Conservation (phyloP, 108 stramenopile genomes). For the Skeletonema tropicum region DNA sequence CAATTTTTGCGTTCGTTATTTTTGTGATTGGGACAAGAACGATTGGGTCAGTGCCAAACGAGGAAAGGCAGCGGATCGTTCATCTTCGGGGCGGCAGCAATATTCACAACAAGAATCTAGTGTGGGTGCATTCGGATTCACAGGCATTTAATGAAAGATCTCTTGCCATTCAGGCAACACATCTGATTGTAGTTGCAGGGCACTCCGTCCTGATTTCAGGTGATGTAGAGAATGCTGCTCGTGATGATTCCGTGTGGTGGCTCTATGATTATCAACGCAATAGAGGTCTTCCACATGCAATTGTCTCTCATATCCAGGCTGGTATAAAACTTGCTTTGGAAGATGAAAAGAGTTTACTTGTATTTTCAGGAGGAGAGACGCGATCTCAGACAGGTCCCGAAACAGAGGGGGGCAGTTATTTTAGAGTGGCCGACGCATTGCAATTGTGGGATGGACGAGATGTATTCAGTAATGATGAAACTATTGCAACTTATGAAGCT, state of each 20-base stretch:
- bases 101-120: neutral
- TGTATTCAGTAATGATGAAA: constrained; percentile 13
- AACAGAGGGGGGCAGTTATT: constrained; percentile 87
- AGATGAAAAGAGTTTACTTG: constrained; percentile 81
- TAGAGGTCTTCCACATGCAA: constrained; percentile 86
- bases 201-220: constrained; percentile 78
- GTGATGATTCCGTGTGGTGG: constrained; percentile 90
- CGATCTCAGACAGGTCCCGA: constrained; percentile 84
- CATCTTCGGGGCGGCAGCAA: constrained; percentile 18
- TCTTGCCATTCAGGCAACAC: constrained; percentile 50
- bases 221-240: constrained; percentile 61
- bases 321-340: constrained; percentile 77
- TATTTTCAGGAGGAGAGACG: constrained; percentile 96
- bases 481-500: neutral
- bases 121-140: constrained; percentile 38
- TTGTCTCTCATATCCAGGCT: constrained; percentile 86
- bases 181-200: constrained; percentile 88
- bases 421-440: constrained; percentile 83
- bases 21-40: neutral
- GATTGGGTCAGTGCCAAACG: neutral
- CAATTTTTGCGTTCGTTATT: neutral
- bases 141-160: constrained; percentile 41
- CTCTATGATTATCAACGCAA: constrained; percentile 90
- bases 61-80: neutral
- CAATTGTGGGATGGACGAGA: constrained; percentile 71